Evolutionary conservation across 2,329 filamentous ascomycete genomes (phyloP), one percentile per base, ranked within the genome.

Genomic region (Apiospora rasikravindrae): DNA sequence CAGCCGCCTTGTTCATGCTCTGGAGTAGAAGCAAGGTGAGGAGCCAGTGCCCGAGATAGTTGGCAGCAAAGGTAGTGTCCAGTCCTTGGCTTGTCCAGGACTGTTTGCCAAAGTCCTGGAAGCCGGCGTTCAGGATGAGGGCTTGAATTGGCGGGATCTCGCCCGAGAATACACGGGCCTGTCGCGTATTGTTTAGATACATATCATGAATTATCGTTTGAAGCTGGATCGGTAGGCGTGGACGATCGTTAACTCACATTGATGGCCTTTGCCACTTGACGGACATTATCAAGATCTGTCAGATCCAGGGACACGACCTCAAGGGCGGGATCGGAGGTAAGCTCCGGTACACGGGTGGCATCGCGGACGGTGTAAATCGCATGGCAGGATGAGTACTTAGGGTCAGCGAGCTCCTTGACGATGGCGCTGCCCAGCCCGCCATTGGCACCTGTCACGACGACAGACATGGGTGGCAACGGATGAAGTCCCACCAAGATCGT

Each of bases 71-170:
- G 0, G 73, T 71, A 22, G 67, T 76, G 51, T 79, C 78, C n/a
- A 79, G 72, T 2, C 75, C 75, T 22, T 75, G 73, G 0, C 74
- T 68, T 0, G 73, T 75, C 72, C 70, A 75, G 6, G 69, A 49
- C 71, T 79, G 77, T 26, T 69, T 67, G 22, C 51, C 68, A 33
- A 75, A 75, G 2, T 81, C 78, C 42, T 77, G 73, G 69, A 71
- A 79, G 3, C 73, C 80, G 1, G 79, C 79, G 57, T 78, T 80
- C 5, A 86, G 79, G 14, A 85, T 80, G 5, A 86, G 76, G 1
- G 78, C 82, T 22, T 78, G 79, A 70, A 86, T 83, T 0, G 78
- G 82, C 8, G 83, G 82, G 33, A 84, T 75, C 1, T 79, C 74
- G n/a, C 69, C 73, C 22, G 69, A n/a, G n/a, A n/a, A n/a, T n/a